Evolutionary conservation across 176 grass and related monocot species (phyloP), one percentile per base, ranked within the genome.

Genomic region (Eragrostis nindensis): DNA sequence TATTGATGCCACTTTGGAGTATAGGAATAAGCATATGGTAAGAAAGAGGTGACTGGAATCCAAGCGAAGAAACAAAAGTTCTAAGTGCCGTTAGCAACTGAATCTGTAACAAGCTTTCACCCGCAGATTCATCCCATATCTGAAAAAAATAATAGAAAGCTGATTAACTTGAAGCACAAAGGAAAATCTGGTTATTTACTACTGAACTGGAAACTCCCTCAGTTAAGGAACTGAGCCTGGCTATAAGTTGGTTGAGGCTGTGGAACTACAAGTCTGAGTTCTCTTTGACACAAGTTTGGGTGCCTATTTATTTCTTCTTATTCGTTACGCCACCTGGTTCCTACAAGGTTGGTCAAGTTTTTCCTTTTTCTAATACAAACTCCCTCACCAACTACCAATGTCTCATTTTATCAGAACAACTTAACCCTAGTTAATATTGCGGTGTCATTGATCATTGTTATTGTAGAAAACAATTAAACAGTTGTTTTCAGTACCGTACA

Each of bases 51-150:
- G 86, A 95, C 68, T 99, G 96, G 67, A 88, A 90, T 81, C 96
- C 90, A 69, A 99, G 86, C 41, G 92, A 99, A 76, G 78, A 84
- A 76, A 99, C 79, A 76, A 99, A 99, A 82, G 89, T 95, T 89
- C 86, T 84, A 50, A 99, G 70, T 68, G 96, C 90, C 89, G 81
- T 83, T 88, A 99, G 82, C 43, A 99, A 81, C 55, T 95, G 96
- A 63, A 99, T 99, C 68, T 99, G 92, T 29, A 99, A 75, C 86
- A 99, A 86, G 80, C 96, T 99, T 99, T 99, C 96, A 66, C 90
- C 92, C 6, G 75, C 72, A 78, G 92, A 95, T 86, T 99, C 96
- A 16, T 90, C 89, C 92, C 90, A 99, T 66, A 99, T 89, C 96
- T 99, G 87, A 44, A 73, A 8, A 8, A 63, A 73, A 81, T 64